phyloP scores from a whole-genome alignment of 2,329 filamentous ascomycete genomes.

The Colletotrichum incanum region DNA sequence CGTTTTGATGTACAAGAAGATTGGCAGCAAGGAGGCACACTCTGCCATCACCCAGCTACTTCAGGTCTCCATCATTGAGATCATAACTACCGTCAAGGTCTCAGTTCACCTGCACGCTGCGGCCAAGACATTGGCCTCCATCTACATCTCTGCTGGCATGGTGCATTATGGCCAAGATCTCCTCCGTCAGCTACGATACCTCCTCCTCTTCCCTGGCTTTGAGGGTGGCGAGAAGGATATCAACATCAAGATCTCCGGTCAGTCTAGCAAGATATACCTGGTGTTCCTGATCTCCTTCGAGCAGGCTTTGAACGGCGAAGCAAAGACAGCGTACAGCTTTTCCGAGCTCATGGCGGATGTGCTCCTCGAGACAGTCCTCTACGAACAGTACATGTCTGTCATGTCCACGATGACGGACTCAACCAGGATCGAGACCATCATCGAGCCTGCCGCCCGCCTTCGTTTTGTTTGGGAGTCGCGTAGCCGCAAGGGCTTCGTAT shows the following conservation, averaged over 20 bases:
- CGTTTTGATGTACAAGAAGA: conserved; percentile 58
- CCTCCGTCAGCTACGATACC: conserved; percentile 64
- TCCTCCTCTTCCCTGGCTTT: conserved; percentile 64
- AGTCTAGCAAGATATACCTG: conserved; percentile 56
- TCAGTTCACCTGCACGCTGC: conserved; percentile 65
- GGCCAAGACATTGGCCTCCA: conserved; percentile 62
- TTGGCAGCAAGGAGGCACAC: conserved; percentile 56
- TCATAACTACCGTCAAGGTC: conserved; percentile 53
- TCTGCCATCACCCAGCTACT: conserved; percentile 56
- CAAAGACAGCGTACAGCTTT: conserved; percentile 52
- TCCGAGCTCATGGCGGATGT: conserved; percentile 59
- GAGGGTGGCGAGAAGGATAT: conserved; percentile 47
- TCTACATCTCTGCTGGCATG: conserved; percentile 61
- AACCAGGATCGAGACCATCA: conserved; percentile 50
- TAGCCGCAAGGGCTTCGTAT: conserved; percentile 54
- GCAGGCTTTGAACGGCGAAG: conserved; percentile 55
- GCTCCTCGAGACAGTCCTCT: conserved; percentile 56
- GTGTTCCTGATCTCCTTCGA: conserved; percentile 64
- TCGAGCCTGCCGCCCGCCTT: conserved; percentile 58
- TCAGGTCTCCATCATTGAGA: conserved; percentile 57
- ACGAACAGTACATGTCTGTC: conserved; percentile 53
- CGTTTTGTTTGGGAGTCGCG: conserved; percentile 53
- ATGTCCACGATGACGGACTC: conserved; percentile 46
- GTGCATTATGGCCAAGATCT: conserved; percentile 58
- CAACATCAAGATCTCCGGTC: conserved; percentile 55